Conservation (phyloP, 129 eudicot genomes). For the Arctium minus region DNA sequence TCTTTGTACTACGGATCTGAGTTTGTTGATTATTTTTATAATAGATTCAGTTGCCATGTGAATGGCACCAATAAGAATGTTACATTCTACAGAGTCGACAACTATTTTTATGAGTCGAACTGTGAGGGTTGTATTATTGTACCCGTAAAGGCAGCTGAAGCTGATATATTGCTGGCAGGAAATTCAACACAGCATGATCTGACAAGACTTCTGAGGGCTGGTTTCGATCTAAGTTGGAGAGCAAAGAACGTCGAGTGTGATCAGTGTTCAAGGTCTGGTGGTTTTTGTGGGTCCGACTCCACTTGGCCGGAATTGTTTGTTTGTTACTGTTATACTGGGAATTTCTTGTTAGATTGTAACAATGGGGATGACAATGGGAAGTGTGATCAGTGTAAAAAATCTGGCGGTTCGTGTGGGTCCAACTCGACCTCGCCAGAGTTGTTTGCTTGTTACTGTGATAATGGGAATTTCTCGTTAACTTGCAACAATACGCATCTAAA, state of each 20-base stretch:
- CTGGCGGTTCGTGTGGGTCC: slow-evolving; percentile 49
- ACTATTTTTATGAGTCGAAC: too few relatives aligned
- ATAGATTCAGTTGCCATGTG: slow-evolving; percentile 9
- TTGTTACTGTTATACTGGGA: slow-evolving; percentile 31
- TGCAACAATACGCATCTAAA: neutral
- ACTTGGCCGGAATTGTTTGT: slow-evolving; percentile 18
- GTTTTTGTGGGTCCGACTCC: slow-evolving; percentile 42
- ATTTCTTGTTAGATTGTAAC: slow-evolving; percentile 9
- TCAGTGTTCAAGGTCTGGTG: slow-evolving; percentile 33
- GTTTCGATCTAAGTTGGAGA: slow-evolving; percentile 41
- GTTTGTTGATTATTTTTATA: neutral
- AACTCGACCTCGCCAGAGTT: neutral
- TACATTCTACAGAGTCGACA: slow-evolving; percentile 14
- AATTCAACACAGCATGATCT: neutral
- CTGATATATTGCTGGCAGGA: neutral
- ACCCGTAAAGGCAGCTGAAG: slow-evolving; percentile 7
- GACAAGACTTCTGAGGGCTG: slow-evolving; percentile 17
- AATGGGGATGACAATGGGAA: neutral
- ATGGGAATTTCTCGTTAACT: slow-evolving; percentile 6
- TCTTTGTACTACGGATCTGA: slow-evolving; percentile 15
- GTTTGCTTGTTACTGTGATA: slow-evolving; percentile 42
- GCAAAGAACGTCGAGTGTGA: slow-evolving; percentile 32
- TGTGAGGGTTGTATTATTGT: slow-evolving; percentile 18
- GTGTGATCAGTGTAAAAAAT: slow-evolving; percentile 25
- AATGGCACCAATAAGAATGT: neutral